Percentiles rank a stretch among this genome's conserved stretches.
Evolutionary conservation across 2,329 filamentous ascomycete genomes (phyloP).

Genomic region (Aspergillus uvarum): DNA sequence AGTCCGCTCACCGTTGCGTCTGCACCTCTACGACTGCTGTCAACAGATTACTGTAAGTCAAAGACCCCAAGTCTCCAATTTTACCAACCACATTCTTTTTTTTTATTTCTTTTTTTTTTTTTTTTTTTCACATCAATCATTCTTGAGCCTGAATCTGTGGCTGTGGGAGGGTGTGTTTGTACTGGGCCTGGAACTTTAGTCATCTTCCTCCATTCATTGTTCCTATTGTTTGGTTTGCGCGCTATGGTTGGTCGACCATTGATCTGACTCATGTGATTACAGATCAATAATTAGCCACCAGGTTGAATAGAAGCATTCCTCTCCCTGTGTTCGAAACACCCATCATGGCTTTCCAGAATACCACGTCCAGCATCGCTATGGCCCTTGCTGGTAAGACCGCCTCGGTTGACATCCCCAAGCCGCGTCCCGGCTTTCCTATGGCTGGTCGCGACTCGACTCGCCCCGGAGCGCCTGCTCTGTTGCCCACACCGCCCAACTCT

Average conservation of each 20-base stretch:
- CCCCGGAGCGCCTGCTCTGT: slow-evolving; percentile 42
- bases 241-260: slow-evolving; percentile 15
- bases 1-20: slow-evolving; percentile 16
- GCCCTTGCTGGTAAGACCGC: slow-evolving; percentile 52
- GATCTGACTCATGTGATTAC: slow-evolving; percentile 27
- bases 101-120: slow-evolving; percentile 5
- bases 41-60: slow-evolving; percentile 18
- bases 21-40: slow-evolving; percentile 14
- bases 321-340: slow-evolving; percentile 4
- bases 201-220: slow-evolving; percentile 6
- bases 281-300: slow-evolving; percentile 8
- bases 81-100: neutral
- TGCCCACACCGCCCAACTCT: slow-evolving; percentile 92
- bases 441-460: slow-evolving; percentile 34
- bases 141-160: neutral
- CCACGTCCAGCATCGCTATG: slow-evolving; percentile 49
- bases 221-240: slow-evolving; percentile 6
- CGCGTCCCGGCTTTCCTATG: slow-evolving; percentile 35
- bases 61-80: neutral
- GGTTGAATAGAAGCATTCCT: neutral
- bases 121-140: slow-evolving; percentile 1
- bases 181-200: slow-evolving; percentile 6
- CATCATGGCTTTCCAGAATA: slow-evolving; percentile 47
- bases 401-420: slow-evolving; percentile 51
- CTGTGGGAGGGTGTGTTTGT: neutral